Evolutionary conservation across 106 monocot genomes (phyloP).

Genomic region (Posidonia australis): DNA sequence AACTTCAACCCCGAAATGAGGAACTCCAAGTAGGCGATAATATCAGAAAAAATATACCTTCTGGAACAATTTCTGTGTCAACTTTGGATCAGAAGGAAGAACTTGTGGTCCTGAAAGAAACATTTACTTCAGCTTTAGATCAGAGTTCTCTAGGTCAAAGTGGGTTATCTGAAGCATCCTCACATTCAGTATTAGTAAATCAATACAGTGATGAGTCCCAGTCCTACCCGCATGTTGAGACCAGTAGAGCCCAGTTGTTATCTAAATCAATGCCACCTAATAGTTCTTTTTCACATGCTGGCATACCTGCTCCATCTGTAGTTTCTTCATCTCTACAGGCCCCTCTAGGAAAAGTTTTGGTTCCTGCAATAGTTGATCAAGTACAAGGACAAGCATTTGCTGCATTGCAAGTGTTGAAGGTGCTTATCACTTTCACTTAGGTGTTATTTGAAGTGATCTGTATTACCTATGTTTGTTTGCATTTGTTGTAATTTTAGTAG

Average conservation of each 20-base stretch:
- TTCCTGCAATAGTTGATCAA: slow-evolving; percentile 84
- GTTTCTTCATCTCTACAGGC: slow-evolving; percentile 66
- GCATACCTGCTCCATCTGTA: slow-evolving; percentile 17
- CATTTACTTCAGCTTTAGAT: slow-evolving; percentile 4
- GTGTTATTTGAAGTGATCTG: neutral
- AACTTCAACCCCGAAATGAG: neutral
- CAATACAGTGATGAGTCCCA: neutral
- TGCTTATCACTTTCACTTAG: slow-evolving; percentile 13
- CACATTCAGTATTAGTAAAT: neutral
- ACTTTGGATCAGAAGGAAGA: neutral
- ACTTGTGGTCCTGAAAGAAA: neutral
- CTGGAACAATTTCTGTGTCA: slow-evolving; percentile 3
- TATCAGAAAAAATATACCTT: neutral
- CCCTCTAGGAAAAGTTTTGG: slow-evolving; percentile 68
- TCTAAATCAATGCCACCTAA: neutral
- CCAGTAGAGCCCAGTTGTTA: neutral
- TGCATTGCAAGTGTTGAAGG: slow-evolving; percentile 91
- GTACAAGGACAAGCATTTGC: slow-evolving; percentile 72
- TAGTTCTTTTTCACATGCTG: slow-evolving; percentile 6
- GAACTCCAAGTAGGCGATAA: neutral
- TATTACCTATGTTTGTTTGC: neutral
- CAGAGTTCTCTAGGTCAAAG: slow-evolving; percentile 1
- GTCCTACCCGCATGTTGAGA: neutral
- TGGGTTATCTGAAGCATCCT: neutral
- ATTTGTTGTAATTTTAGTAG: neutral